Evolutionary conservation across 257 asterid species (phyloP), one percentile per base, ranked within the genome.

Genomic region (Solanum lycopersicoides): DNA sequence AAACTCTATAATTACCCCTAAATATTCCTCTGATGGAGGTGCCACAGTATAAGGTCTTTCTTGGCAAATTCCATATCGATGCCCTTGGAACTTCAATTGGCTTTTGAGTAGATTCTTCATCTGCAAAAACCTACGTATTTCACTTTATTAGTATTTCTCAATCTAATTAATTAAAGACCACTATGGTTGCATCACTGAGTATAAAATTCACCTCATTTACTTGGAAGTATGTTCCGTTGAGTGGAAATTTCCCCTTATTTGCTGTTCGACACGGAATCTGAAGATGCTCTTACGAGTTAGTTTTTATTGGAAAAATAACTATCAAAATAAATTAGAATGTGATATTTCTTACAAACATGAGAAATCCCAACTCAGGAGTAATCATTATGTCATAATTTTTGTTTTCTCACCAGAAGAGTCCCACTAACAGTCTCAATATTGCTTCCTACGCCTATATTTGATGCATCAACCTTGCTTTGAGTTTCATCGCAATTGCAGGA

Each of bases 181-280:
- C 39, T 1, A 47, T 80, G 66, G 66, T 28, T 45, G 28, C 84
- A 80, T 28, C 5, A 80, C 37, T 9, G 42, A 28, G 18, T 30
- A 30, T 9, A 53, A 53, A 80, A 34, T 69, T 85, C 84, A 91
- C 92, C 92, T 91, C 90, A 41, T 89, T 91, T 60, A 68, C 86
- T 84, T 91, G 92, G 83, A 91, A 91, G 74, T 44, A 90, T 34
- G 89, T 90, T 72, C 91, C 91, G 63, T 90, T 87, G 16, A 90
- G 92, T 6, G 90, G 90, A 86, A 91, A 89, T n/a, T 56, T 66
- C 71, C 90, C 92, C 66, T 88, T 76, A 30, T 73, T 79, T 41
- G 90, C 89, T 83, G 90, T 84, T 82, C 91, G 88, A 28, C 69
- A 86, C 1, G 91, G 90, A 30, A 91, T 82, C 91, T 91, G 86